A percentile compares a stretch with the other conserved stretches of the same genome.
Evolutionary conservation across 2,329 filamentous ascomycete genomes (phyloP).

Genomic region (Monosporascus sp.): DNA sequence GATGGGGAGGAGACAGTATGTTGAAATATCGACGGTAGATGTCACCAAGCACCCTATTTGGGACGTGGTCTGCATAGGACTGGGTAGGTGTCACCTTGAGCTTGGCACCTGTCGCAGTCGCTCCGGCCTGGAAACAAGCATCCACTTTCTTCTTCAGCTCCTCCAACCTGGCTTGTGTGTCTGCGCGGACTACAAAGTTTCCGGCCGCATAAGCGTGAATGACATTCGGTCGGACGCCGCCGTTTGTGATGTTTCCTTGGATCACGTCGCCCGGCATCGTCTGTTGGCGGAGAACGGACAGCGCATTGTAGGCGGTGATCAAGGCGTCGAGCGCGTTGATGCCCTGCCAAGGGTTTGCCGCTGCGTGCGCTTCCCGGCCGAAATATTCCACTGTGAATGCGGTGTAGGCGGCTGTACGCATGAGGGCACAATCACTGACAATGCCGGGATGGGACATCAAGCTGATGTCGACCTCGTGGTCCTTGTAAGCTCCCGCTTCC

Average conservation of each 20-base stretch:
- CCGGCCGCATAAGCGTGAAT: slow-evolving; percentile 42
- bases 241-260: slow-evolving; percentile 47
- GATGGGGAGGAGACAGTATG: slow-evolving; percentile 27
- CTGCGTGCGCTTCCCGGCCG: slow-evolving; percentile 51
- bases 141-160: slow-evolving; percentile 36
- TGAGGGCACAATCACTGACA: slow-evolving; percentile 38
- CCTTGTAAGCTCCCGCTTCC: slow-evolving; percentile 37
- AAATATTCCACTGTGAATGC: slow-evolving; percentile 46
- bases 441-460: slow-evolving; percentile 39
- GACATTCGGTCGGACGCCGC: slow-evolving; percentile 49
- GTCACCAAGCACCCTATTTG: slow-evolving; percentile 42
- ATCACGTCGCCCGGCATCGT: slow-evolving; percentile 44
- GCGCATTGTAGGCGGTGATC: slow-evolving; percentile 40
- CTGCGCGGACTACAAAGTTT: slow-evolving; percentile 25
- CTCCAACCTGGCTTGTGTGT: slow-evolving; percentile 30
- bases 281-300: slow-evolving; percentile 51
- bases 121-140: slow-evolving; percentile 41
- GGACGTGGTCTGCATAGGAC: slow-evolving; percentile 50
- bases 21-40: slow-evolving; percentile 42
- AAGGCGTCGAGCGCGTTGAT: slow-evolving; percentile 55
- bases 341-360: slow-evolving; percentile 52
- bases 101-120: slow-evolving; percentile 43
- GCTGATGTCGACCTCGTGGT: slow-evolving; percentile 31
- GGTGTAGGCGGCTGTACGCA: slow-evolving; percentile 46
- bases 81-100: slow-evolving; percentile 36